Evolutionary conservation across 208 protist genomes (phyloP), one percentile per base, ranked within the genome.

Genomic region (Trypanosoma platydactyli): DNA sequence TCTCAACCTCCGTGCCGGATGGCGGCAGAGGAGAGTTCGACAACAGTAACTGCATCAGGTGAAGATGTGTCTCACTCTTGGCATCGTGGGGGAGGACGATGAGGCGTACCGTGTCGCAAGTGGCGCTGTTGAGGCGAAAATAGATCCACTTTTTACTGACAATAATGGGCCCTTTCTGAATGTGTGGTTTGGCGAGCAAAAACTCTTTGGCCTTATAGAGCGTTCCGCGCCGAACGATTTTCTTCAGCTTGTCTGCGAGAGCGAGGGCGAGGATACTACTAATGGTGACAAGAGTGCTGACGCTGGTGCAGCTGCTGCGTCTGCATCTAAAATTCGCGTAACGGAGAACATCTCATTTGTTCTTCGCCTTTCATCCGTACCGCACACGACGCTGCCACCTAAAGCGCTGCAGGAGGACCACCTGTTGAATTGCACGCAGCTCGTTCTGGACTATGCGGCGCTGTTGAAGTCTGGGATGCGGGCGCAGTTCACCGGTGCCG

Each of bases 1-100:
- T 38, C 33, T 9, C 33, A 3, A 38, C 33, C 45, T 3, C 45
- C 18, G n/a, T 49, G 45, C 13, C 11, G 24, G 29, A 25, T 33
- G 49, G 29, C 11, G 24, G 24, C 18, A 29, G 48, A 29, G 38
- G 20, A 15, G n/a, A 52, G 1, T 35, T 5, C 4, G 45, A 22
- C n/a, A 42, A 20, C 16, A 63, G 46, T 41, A 63, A 15, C n/a
- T 5, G 27, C 42, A 24, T 18, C n/a, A 20, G 22, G 20, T 30
- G 42, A 24, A 51, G 15, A 66, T 73, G 61, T 45, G 33, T 41
- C 11, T 62, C 22, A 13, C 61, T 38, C 33, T 84, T 22, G 76
- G 72, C 40, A 62, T 88, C 30, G 66, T 77, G 52, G 78, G 70
- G 5, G 78, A 84, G 62, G 81, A 88, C 45, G 81, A 76, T 44